Evolutionary conservation across 2,329 filamentous ascomycete species (phyloP), one percentile per base, ranked within the genome.

Genomic region (Hawksworthiomyces lignivorus): DNA sequence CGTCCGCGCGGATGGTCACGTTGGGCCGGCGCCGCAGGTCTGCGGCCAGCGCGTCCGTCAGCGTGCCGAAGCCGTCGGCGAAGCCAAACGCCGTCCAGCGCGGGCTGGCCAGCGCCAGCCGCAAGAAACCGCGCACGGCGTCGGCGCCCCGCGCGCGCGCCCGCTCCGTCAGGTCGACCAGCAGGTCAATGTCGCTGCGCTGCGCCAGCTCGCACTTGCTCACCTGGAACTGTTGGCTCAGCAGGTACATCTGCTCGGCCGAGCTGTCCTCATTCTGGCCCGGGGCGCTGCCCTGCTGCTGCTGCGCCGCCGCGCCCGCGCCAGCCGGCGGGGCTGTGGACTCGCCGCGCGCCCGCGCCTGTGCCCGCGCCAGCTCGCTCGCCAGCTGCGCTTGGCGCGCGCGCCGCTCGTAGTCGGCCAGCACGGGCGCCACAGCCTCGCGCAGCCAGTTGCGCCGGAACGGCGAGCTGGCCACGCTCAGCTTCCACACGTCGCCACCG

Each of bases 401-500:
- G n/a, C n/a, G n/a, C n/a, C n/a, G n/a, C n/a, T n/a, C n/a, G n/a
- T n/a, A n/a, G n/a, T n/a, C n/a, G n/a, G n/a, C n/a, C 32, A 26
- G 8, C 24, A 26, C 8, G 8, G 36, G 39, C 32, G 3, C 17
- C 14, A 28, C 12, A 5, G 27, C 32, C 34, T 44, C 38, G 10
- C 24, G n/a, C 12, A 49, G 21, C 50, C 50, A 52, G 19, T 6
- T 6, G 2, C 5, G 8, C 3, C 47, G 45, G 22, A 54, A 39
- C 22, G 48, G 39, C 42, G 48, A 48, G 43, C 49, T 50, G 24
- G 41, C 48, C 29, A 82, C 57, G 60, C 88, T 95, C 38, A 97
- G 68, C 56, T 82, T 73, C 58, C 85, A 79, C 36, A 94, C 77
- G 61, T 96, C 85, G 5, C 92, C 92, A 18, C 89, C 92, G 60